Percentiles rank a stretch among this genome's conserved stretches.
phyloP scores from a whole-genome alignment of 2,329 filamentous ascomycete species.

The Calonectria henricotiae region DNA sequence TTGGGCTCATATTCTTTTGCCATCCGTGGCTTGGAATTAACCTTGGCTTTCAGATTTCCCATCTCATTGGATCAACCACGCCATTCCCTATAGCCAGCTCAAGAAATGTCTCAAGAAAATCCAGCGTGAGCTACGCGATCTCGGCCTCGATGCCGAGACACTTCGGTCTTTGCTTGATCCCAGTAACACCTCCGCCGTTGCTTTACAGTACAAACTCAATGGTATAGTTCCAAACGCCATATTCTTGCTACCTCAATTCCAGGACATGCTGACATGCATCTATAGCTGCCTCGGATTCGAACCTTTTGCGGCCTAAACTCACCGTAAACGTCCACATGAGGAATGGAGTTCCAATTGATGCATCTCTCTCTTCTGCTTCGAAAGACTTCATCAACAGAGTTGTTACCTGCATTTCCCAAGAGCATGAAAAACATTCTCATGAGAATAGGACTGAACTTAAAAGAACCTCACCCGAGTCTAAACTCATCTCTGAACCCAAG shows the following conservation, averaged over 20 bases:
- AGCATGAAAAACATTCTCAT: constrained; percentile 21
- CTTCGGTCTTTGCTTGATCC: constrained; percentile 76
- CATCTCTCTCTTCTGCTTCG: constrained; percentile 77
- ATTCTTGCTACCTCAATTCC: neutral
- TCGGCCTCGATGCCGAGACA: constrained; percentile 82
- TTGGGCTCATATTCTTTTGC: neutral
- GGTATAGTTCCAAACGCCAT: constrained; percentile 55
- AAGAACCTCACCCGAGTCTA: constrained; percentile 30
- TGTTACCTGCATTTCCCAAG: constrained; percentile 62
- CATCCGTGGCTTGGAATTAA: neutral
- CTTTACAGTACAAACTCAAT: constrained; percentile 72
- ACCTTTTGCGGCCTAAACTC: constrained; percentile 76
- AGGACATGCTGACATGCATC: constrained; percentile 5
- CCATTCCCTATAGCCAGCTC: constrained; percentile 87
- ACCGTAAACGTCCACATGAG: constrained; percentile 79
- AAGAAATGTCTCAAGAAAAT: constrained; percentile 93
- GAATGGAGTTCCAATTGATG: constrained; percentile 79
- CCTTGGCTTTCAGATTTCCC: constrained; percentile 74
- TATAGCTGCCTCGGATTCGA: constrained; percentile 60
- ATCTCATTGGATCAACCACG: constrained; percentile 79
- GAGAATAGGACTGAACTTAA: constrained; percentile 22
- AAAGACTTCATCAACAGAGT: constrained; percentile 76
- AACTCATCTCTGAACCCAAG: constrained; percentile 1
- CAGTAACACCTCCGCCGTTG: constrained; percentile 64
- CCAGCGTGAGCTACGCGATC: constrained; percentile 77